phyloP scores from a whole-genome alignment of 768 basidiomycete genomes.

The Cyathus striatus region DNA sequence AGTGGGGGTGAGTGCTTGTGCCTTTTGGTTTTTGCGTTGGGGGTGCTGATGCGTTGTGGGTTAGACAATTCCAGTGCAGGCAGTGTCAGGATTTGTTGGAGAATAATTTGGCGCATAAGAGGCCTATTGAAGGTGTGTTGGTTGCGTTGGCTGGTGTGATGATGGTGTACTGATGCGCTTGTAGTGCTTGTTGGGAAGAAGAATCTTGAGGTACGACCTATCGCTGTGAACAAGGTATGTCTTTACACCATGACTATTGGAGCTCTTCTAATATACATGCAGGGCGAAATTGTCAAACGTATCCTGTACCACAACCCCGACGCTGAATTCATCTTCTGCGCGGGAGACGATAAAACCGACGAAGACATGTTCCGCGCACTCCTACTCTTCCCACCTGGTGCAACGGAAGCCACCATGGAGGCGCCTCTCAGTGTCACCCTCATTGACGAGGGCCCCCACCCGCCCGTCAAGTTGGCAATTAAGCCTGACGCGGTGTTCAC shows the following conservation, averaged over 20 bases:
- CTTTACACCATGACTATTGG: neutral
- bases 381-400: constrained; percentile 50
- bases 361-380: constrained; percentile 99
- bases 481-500: constrained; percentile 76
- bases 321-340: constrained; percentile 94
- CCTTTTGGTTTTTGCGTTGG: neutral
- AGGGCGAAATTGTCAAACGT: constrained; percentile 95
- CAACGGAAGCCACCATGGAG: constrained; percentile 43
- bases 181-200: constrained; percentile 94
- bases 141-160: neutral
- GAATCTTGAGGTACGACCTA: constrained; percentile 94
- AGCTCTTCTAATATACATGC: neutral
- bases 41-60: constrained; percentile 4
- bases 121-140: constrained; percentile 83
- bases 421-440: constrained; percentile 52
- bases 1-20: constrained; percentile 75
- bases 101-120: constrained; percentile 87
- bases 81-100: constrained; percentile 96
- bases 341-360: constrained; percentile 98
- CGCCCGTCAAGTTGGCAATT: constrained; percentile 58
- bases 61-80: constrained; percentile 85
- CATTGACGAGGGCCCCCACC: constrained; percentile 39
- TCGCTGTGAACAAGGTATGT: constrained; percentile 86
- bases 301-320: constrained; percentile 91
- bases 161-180: too few relatives aligned